Evolutionary conservation across 1,139 yeast genomes (phyloP).

Genomic region (Candida smagusa): DNA sequence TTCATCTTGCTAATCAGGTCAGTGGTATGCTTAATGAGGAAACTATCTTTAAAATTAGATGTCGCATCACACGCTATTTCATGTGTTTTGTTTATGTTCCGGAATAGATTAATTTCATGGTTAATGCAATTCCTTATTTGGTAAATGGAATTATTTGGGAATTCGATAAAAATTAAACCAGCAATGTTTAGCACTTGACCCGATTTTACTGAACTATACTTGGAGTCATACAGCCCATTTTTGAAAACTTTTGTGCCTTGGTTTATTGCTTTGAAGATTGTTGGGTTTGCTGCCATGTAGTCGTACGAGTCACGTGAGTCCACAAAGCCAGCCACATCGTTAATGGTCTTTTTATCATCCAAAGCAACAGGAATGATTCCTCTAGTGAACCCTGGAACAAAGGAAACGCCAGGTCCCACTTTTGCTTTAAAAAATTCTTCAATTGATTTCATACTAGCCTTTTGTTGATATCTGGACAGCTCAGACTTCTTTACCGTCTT

Average conservation of each 20-base stretch:
- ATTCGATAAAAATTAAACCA: slow-evolving; percentile 53
- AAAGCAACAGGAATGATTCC: slow-evolving; percentile 36
- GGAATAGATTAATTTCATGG: slow-evolving; percentile 24
- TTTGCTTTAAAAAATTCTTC: slow-evolving; percentile 16
- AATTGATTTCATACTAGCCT: slow-evolving; percentile 17
- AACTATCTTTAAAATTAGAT: slow-evolving; percentile 20
- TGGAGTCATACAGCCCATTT: slow-evolving; percentile 32
- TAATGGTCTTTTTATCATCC: slow-evolving; percentile 26
- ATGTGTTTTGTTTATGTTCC: slow-evolving; percentile 26
- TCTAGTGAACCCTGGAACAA: slow-evolving; percentile 58
- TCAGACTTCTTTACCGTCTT: slow-evolving; percentile 5
- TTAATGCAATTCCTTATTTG: slow-evolving; percentile 40
- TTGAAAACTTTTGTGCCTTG: slow-evolving; percentile 35
- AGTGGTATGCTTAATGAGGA: slow-evolving; percentile 24
- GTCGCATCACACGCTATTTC: slow-evolving; percentile 14
- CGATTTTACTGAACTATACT: slow-evolving; percentile 39
- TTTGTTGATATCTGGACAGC: slow-evolving; percentile 14
- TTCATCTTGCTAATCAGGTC: slow-evolving; percentile 30
- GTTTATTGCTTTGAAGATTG: slow-evolving; percentile 30
- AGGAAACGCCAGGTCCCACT: slow-evolving; percentile 46
- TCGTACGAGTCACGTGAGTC: slow-evolving; percentile 12
- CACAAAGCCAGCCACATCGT: slow-evolving; percentile 59
- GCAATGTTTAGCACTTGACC: slow-evolving; percentile 53
- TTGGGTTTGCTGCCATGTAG: slow-evolving; percentile 20
- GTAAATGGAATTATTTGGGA: slow-evolving; percentile 41